These are phyloP conservation scores for Theobroma grandiflorum DNA, from an alignment of 441 rosid species.

Conservation along the genomic window DNA sequence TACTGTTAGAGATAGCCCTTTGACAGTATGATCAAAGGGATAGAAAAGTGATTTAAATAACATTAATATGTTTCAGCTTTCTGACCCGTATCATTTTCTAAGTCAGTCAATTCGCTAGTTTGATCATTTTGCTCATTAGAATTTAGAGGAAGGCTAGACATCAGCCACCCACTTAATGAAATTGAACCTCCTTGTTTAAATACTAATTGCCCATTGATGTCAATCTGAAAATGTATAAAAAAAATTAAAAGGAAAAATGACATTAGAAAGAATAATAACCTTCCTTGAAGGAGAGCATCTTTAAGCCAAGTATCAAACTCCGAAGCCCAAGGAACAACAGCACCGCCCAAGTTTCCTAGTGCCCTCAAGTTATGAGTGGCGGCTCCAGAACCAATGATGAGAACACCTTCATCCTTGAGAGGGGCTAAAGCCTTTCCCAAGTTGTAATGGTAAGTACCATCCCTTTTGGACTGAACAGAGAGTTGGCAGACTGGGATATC, in stretches of 20 bases:
- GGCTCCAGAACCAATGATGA: constrained; percentile 85
- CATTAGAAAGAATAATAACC: constrained; percentile 44
- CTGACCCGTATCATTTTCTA: not conserved
- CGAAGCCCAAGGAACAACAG: constrained; percentile 66
- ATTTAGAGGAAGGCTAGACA: not conserved
- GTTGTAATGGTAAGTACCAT: constrained; percentile 76
- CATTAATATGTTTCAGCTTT: not conserved
- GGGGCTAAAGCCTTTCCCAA: constrained; percentile 88
- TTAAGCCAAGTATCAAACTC: constrained; percentile 85
- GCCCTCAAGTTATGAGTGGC: constrained; percentile 79
- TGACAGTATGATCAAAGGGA: not conserved
- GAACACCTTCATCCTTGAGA: constrained; percentile 84
- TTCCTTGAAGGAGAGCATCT: constrained; percentile 78
- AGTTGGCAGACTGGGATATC: constrained; percentile 87
- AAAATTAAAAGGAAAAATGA: too few species aligned
- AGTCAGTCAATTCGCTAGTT: not conserved
- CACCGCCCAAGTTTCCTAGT: constrained; percentile 24
- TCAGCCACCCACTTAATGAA: not conserved
- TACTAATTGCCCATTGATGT: not conserved
- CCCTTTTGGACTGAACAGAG: constrained; percentile 69
- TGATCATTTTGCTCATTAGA: not conserved
- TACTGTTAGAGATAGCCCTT: not conserved
- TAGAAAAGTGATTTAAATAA: not conserved
- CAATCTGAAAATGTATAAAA: not conserved
- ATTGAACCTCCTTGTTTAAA: not conserved